Evolutionary conservation across 495 filamentous ascomycete genomes (phyloP).

Genomic region (Opeltia flavorubescens): DNA sequence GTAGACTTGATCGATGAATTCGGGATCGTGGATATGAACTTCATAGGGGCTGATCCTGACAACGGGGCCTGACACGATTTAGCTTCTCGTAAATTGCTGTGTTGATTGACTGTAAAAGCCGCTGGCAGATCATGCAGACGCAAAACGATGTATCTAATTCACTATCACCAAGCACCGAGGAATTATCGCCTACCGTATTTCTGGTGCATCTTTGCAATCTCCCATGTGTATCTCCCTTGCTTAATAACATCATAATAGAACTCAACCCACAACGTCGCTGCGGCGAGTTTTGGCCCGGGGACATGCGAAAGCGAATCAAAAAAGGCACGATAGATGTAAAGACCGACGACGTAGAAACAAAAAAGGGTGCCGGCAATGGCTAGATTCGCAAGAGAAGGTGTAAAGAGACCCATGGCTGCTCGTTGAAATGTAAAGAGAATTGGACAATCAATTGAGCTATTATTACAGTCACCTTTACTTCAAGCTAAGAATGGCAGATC

Average conservation of each 20-base stretch:
- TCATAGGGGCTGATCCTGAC: constrained; percentile 8
- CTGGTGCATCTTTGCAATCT: constrained; percentile 30
- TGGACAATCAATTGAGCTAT: background rate
- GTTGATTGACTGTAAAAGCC: no score
- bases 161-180: background rate
- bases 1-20: constrained; percentile 5
- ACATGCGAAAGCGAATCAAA: constrained; percentile 27
- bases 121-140: no score
- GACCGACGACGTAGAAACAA: constrained; percentile 9
- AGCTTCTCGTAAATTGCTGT: no score
- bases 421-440: background rate
- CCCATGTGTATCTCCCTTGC: constrained; percentile 23
- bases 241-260: constrained; percentile 32
- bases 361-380: background rate
- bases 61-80: constrained; percentile 3
- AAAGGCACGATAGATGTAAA: constrained; percentile 19
- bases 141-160: no score
- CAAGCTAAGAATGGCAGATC: background rate
- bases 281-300: constrained; percentile 37
- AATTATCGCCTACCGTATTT: constrained; percentile 25
- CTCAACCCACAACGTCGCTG: constrained; percentile 32
- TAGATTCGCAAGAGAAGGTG: background rate
- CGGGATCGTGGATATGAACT: constrained; percentile 9
- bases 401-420: background rate
- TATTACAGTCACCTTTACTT: background rate